Percentiles rank a stretch among this genome's conserved stretches.
These are phyloP conservation scores for Coffea canephora DNA, from an alignment of 257 asterid genomes.

Conservation along the genomic window DNA sequence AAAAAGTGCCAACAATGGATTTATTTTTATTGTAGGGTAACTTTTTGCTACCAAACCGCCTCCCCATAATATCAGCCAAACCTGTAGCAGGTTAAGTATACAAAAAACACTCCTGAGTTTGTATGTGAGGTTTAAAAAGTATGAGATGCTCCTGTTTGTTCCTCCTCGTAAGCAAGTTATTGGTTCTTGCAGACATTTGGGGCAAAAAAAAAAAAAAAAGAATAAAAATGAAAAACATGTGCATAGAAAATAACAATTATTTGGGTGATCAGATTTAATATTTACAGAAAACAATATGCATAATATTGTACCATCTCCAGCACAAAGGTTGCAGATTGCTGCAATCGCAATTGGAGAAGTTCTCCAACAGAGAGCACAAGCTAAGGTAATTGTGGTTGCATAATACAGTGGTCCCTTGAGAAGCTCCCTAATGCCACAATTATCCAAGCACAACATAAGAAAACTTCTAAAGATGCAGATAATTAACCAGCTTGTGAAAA, in stretches of 20 bases:
- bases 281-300: not conserved
- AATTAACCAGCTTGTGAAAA: not conserved
- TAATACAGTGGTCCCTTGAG: slow-evolving; percentile 93
- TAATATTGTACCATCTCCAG: slow-evolving; percentile 81
- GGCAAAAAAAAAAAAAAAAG: not conserved
- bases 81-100: slow-evolving; percentile 38
- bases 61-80: slow-evolving; percentile 80
- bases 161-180: too few relatives aligned
- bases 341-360: slow-evolving; percentile 85
- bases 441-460: slow-evolving; percentile 18
- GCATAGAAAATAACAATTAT: not conserved
- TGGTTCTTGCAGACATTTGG: not conserved
- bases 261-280: not conserved
- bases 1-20: slow-evolving; percentile 63
- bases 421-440: slow-evolving; percentile 63
- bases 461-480: slow-evolving; percentile 9
- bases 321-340: slow-evolving; percentile 83
- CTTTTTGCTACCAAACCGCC: slow-evolving; percentile 72
- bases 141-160: not conserved
- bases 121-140: not conserved
- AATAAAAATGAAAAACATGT: not conserved
- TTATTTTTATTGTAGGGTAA: slow-evolving; percentile 80
- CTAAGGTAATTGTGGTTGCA: slow-evolving; percentile 72
- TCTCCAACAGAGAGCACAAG: slow-evolving; percentile 83
- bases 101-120: not conserved